Conservation (phyloP, 1,284 basidiomycete species). For the Rhodotorula glutinis region DNA sequence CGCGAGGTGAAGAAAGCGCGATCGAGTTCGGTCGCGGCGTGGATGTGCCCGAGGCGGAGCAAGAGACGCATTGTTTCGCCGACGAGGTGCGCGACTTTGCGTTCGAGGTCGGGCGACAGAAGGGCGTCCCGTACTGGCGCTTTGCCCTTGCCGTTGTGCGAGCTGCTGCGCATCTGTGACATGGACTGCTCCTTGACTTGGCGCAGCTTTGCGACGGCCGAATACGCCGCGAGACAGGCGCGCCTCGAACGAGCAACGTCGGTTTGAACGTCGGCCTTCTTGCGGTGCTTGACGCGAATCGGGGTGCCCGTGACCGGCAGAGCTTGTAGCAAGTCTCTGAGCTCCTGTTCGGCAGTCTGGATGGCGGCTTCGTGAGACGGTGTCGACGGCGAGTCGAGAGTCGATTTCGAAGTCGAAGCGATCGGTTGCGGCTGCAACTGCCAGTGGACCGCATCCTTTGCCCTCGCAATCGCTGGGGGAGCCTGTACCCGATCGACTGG, state of each 20-base stretch:
- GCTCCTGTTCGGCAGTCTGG: background rate
- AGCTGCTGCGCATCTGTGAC: too few relatives aligned
- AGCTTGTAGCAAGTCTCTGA: background rate
- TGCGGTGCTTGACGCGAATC: background rate
- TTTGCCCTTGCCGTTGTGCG: conserved; percentile 6
- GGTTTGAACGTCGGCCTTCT: background rate
- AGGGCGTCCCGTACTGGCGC: background rate
- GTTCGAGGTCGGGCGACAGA: conserved; percentile 3
- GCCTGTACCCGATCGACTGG: background rate
- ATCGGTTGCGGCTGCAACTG: background rate
- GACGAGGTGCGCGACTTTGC: conserved; percentile 25
- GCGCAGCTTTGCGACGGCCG: background rate
- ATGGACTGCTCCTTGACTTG: too few relatives aligned
- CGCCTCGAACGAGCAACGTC: background rate
- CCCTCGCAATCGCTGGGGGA: background rate
- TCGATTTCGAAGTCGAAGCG: background rate
- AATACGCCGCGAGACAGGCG: background rate
- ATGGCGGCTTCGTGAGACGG: background rate
- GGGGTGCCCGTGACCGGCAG: background rate
- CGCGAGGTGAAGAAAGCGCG: conserved; percentile 29
- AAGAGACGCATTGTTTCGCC: conserved; percentile 32
- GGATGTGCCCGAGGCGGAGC: conserved; percentile 8
- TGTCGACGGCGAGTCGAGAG: background rate
- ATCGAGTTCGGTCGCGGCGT: conserved; percentile 31
- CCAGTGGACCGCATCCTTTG: background rate